These are phyloP conservation scores for Metschnikowia anglica DNA, from an alignment of 805 yeast species.

Conservation along the genomic window DNA sequence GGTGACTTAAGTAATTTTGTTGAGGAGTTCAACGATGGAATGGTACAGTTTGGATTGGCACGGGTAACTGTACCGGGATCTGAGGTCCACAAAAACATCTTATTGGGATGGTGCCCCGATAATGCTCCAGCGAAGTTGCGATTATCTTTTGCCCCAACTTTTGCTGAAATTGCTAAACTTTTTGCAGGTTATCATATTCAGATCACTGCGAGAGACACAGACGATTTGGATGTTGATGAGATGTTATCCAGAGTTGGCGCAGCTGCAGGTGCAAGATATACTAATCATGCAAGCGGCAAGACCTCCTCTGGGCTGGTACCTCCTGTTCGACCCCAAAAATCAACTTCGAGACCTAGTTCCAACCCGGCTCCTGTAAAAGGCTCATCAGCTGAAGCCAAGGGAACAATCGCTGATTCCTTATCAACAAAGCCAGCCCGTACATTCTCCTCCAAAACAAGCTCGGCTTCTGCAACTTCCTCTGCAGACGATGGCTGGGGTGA, in stretches of 20 bases:
- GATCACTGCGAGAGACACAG: slow-evolving; percentile 91
- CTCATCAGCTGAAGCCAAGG: not conserved
- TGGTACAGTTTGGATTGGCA: slow-evolving; percentile 86
- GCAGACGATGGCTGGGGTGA: slow-evolving; percentile 71
- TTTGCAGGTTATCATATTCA: slow-evolving; percentile 90
- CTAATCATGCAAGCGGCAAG: slow-evolving; percentile 9
- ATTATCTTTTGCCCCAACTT: slow-evolving; percentile 73
- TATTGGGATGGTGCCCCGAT: slow-evolving; percentile 97
- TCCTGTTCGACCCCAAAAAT: not conserved
- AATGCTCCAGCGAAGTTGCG: slow-evolving; percentile 80
- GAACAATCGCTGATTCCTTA: not conserved
- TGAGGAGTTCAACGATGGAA: slow-evolving; percentile 78
- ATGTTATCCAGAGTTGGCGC: slow-evolving; percentile 74
- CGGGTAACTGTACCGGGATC: slow-evolving; percentile 90
- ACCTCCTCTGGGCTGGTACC: not conserved
- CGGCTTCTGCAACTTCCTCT: slow-evolving; percentile 15
- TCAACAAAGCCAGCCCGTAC: slow-evolving; percentile 31
- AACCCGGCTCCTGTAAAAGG: slow-evolving; percentile 7
- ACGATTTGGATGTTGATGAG: slow-evolving; percentile 80
- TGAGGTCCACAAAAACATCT: slow-evolving; percentile 76
- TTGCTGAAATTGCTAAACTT: slow-evolving; percentile 68
- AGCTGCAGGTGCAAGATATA: slow-evolving; percentile 94
- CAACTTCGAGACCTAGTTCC: slow-evolving; percentile 10
- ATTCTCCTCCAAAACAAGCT: slow-evolving; percentile 19
- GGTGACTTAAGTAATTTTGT: slow-evolving; percentile 77